Conservation (phyloP, 2,329 filamentous ascomycete genomes). For the Aureobasidium sp. region DNA sequence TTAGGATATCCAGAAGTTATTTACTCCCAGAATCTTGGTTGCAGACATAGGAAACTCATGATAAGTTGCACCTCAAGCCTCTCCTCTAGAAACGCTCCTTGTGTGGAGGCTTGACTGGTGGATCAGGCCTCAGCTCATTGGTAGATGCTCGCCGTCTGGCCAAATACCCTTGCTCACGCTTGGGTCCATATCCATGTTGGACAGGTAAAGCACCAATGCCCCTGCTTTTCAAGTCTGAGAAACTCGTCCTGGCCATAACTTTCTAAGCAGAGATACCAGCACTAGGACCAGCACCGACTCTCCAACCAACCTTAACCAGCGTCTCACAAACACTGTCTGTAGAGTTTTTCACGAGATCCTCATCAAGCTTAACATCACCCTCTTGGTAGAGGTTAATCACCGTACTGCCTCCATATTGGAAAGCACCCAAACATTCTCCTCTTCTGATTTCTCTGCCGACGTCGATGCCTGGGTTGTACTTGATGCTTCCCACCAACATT, state of each 20-base stretch:
- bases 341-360: constrained; percentile 32
- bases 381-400: constrained; percentile 32
- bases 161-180: background rate
- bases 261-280: background rate
- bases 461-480: constrained; percentile 29
- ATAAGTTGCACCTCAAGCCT: background rate
- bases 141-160: too few species aligned
- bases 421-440: constrained; percentile 33
- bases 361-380: constrained; percentile 28
- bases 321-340: constrained; percentile 31
- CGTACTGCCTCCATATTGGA: constrained; percentile 35
- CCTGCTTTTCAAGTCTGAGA: background rate
- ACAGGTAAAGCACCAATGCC: background rate
- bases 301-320: constrained; percentile 31
- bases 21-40: too few species aligned
- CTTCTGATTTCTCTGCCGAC: constrained; percentile 25
- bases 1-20: too few species aligned
- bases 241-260: too few species aligned
- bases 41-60: background rate
- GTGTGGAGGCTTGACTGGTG: too few species aligned
- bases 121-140: too few species aligned
- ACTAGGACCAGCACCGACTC: constrained; percentile 16
- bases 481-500: constrained; percentile 36
- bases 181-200: background rate
- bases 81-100: background rate